Evolutionary conservation across 2,329 filamentous ascomycete species (phyloP).

Genomic region (Coleophoma crateriformis): DNA sequence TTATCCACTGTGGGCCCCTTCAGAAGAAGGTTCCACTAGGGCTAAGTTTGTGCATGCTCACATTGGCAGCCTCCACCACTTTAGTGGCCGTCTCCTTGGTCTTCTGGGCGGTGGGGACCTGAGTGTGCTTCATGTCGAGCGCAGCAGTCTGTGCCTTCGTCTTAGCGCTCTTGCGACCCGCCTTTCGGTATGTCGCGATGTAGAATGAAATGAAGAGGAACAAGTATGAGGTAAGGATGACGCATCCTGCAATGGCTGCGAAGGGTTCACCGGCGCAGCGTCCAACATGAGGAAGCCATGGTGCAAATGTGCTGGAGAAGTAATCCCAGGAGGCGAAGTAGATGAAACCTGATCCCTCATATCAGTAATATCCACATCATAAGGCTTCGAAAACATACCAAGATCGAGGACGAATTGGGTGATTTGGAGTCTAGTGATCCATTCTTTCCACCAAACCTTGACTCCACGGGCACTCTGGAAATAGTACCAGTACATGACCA

Average conservation of each 20-base stretch:
- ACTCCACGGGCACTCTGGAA: conserved; percentile 23
- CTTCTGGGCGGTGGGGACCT: conserved; percentile 10
- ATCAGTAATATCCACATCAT: not conserved
- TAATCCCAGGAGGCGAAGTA: conserved; percentile 21
- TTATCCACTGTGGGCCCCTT: not conserved
- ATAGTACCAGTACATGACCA: conserved; percentile 27
- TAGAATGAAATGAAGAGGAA: conserved; percentile 23
- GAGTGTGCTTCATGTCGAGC: conserved; percentile 7
- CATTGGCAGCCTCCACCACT: conserved; percentile 6
- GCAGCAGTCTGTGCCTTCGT: conserved; percentile 22
- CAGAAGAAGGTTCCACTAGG: conserved; percentile 5
- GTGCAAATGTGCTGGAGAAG: conserved; percentile 16
- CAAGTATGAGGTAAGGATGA: conserved; percentile 19
- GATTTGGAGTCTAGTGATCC: conserved; percentile 23
- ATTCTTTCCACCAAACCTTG: conserved; percentile 22
- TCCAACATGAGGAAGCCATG: conserved; percentile 16
- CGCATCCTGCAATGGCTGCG: conserved; percentile 17
- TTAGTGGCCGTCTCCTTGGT: conserved; percentile 7
- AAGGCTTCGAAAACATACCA: conserved; percentile 2
- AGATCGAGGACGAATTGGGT: conserved; percentile 23
- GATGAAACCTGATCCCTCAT: conserved; percentile 17
- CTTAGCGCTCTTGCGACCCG: conserved; percentile 31
- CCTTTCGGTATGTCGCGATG: conserved; percentile 20
- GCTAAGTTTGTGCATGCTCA: conserved; percentile 8
- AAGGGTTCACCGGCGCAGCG: conserved; percentile 19